These are phyloP conservation scores for Paramyrothecium sp. DNA, from an alignment of 2,329 filamentous ascomycete species.

Conservation along the genomic window DNA sequence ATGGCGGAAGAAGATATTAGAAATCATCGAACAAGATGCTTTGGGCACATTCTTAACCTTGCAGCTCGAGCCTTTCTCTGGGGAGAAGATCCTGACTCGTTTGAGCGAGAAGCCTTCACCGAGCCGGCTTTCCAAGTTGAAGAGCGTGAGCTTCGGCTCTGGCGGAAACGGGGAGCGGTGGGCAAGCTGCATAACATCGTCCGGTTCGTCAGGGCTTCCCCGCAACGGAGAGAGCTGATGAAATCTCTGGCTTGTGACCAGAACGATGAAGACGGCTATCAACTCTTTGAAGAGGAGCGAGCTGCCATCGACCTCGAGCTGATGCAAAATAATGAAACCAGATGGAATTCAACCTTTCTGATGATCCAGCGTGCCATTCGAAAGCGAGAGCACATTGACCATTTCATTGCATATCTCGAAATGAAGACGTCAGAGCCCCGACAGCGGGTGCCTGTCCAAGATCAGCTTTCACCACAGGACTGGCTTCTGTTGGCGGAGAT, in stretches of 20 bases:
- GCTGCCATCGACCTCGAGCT: constrained; percentile 1
- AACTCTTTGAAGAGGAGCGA: constrained; percentile 1
- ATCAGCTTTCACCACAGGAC: constrained; percentile 1
- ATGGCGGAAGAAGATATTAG: not conserved
- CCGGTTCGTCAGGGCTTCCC: constrained; percentile 1
- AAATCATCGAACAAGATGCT: not conserved
- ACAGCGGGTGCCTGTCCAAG: constrained; percentile 1
- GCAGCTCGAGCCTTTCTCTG: not conserved
- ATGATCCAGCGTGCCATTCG: constrained; percentile 1
- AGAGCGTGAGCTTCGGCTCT: not conserved
- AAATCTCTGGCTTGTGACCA: constrained; percentile 1
- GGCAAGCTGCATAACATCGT: constrained; percentile 2
- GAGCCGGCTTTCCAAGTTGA: not conserved
- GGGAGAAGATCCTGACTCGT: not conserved
- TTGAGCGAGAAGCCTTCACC: constrained; percentile 1
- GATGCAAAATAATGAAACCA: constrained; percentile 1
- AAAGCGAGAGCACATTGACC: constrained; percentile 1
- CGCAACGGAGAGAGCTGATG: constrained; percentile 1
- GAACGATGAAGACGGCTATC: not conserved
- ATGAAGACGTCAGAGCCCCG: constrained; percentile 1
- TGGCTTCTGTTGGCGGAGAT: constrained; percentile 1
- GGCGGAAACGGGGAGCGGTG: constrained; percentile 1
- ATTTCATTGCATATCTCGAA: constrained; percentile 1
- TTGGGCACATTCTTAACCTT: not conserved
- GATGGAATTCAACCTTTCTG: constrained; percentile 1